Percentiles rank a stretch among this genome's conserved stretches.
These are phyloP conservation scores for Aschersonia sp. DNA, from an alignment of 2,329 filamentous ascomycete species.

Conservation along the genomic window DNA sequence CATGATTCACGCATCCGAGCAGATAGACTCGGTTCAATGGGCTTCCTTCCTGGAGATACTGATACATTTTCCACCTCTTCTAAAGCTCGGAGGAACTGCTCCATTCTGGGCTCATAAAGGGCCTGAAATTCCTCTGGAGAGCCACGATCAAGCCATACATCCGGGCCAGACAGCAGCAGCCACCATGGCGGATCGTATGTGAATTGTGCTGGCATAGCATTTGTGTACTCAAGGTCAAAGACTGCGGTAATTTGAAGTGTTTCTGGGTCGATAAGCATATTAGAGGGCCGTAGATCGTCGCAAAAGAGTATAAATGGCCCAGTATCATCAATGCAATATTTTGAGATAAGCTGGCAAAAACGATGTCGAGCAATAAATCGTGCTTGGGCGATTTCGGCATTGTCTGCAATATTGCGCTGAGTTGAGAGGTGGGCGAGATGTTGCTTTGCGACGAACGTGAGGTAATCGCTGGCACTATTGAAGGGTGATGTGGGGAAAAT, in stretches of 20 bases:
- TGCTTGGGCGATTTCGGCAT: conserved; percentile 11
- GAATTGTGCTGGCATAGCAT: conserved; percentile 23
- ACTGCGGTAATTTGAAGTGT: conserved; percentile 20
- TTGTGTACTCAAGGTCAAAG: conserved; percentile 25
- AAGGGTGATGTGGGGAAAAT: conserved; percentile 16
- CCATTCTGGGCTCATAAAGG: conserved; percentile 16
- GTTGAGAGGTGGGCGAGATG: conserved; percentile 13
- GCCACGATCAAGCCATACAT: conserved; percentile 9
- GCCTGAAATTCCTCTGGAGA: conserved; percentile 10
- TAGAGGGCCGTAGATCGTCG: conserved; percentile 21
- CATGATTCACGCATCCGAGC: conserved; percentile 19
- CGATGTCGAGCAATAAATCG: conserved; percentile 18
- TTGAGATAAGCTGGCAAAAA: conserved; percentile 16
- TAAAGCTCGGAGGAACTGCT: conserved; percentile 21
- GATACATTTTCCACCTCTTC: conserved; percentile 12
- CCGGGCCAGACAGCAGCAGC: conserved; percentile 16
- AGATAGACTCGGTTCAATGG: conserved; percentile 5
- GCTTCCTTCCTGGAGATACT: background rate
- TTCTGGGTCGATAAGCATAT: conserved; percentile 22
- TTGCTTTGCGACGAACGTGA: conserved; percentile 12
- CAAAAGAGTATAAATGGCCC: conserved; percentile 23
- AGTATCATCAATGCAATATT: conserved; percentile 13
- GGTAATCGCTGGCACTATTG: conserved; percentile 15
- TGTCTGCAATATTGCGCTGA: conserved; percentile 16
- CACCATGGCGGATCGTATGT: conserved; percentile 23